Evolutionary conservation across 1,139 yeast species (phyloP).

Genomic region (Pichia sp.): DNA sequence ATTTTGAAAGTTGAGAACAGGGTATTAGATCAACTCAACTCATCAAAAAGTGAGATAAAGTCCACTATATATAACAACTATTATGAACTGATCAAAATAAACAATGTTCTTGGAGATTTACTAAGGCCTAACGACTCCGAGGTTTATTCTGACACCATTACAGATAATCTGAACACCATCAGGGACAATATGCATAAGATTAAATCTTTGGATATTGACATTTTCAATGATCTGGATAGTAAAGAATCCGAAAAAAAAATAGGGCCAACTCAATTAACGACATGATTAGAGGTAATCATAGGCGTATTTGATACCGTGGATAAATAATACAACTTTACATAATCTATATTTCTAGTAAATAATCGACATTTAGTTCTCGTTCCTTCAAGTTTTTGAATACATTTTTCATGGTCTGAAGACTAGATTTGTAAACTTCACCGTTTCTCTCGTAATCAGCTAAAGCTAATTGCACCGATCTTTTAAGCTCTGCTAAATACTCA

Average conservation of each 20-base stretch:
- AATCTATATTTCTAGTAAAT: conserved; percentile 13
- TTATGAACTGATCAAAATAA: conserved; percentile 46
- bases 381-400: conserved; percentile 13
- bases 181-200: conserved; percentile 11
- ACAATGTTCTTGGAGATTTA: conserved; percentile 34
- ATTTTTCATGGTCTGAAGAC: conserved; percentile 10
- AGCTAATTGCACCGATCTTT: conserved; percentile 9
- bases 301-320: not conserved
- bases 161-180: conserved; percentile 10
- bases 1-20: conserved; percentile 39
- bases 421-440: conserved; percentile 9
- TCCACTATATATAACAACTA: conserved; percentile 50
- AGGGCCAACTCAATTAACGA: not conserved
- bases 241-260: not conserved
- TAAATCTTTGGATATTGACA: conserved; percentile 11
- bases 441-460: conserved; percentile 18
- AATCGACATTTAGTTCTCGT: conserved; percentile 16
- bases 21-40: conserved; percentile 39
- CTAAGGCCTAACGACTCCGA: conserved; percentile 10
- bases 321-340: not conserved
- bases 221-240: conserved; percentile 11
- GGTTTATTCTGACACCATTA: conserved; percentile 10
- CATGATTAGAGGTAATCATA: conserved; percentile 15
- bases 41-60: conserved; percentile 44
- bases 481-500: conserved; percentile 14